Evolutionary conservation across 2,329 filamentous ascomycete genomes (phyloP).

Genomic region (Blastomyces silverae): DNA sequence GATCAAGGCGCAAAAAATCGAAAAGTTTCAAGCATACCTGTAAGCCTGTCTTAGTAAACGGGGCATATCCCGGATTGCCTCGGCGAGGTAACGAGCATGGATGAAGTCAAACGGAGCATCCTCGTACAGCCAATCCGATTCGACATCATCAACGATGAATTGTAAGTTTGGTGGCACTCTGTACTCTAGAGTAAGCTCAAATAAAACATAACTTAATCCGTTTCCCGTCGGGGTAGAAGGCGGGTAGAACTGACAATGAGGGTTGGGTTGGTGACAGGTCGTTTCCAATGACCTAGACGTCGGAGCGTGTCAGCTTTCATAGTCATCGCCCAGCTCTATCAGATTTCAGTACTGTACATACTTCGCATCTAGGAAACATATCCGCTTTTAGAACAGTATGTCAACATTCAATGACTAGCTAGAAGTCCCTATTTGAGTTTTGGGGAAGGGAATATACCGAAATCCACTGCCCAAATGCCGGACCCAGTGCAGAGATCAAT

Average conservation of each 20-base stretch:
- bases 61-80: slow-evolving; percentile 30
- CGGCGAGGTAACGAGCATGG: slow-evolving; percentile 31
- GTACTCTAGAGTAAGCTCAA: neutral
- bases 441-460: slow-evolving; percentile 12
- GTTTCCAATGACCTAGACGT: slow-evolving; percentile 17
- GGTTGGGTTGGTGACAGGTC: slow-evolving; percentile 19
- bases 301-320: neutral
- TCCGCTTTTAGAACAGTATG: slow-evolving; percentile 12
- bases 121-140: slow-evolving; percentile 29
- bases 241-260: slow-evolving; percentile 31
- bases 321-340: neutral
- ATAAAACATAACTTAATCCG: neutral
- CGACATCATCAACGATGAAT: slow-evolving; percentile 34
- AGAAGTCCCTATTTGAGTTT: neutral
- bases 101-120: slow-evolving; percentile 31
- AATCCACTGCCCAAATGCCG: slow-evolving; percentile 19
- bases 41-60: slow-evolving; percentile 13
- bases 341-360: slow-evolving; percentile 6
- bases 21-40: slow-evolving; percentile 7
- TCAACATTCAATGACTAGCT: neutral
- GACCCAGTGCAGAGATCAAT: slow-evolving; percentile 20
- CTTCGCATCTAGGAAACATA: slow-evolving; percentile 14
- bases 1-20: neutral
- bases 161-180: slow-evolving; percentile 33
- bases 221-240: slow-evolving; percentile 25